Base-by-base conservation (phyloP, 345 rosid genomes). In the Populus euphratica region DNA sequence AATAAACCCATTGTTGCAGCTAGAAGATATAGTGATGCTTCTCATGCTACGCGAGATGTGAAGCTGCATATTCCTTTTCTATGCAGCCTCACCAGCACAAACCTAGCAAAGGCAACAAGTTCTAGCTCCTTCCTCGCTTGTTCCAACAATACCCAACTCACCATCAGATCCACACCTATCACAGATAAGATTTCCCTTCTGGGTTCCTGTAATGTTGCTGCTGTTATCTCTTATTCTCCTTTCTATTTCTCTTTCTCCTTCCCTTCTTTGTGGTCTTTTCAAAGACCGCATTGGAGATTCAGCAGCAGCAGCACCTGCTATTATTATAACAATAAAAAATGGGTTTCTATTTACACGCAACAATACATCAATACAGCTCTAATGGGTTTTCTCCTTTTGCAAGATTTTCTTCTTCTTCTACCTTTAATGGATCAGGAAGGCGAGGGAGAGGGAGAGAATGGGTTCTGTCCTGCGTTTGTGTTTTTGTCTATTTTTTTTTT, bases 31-130 rank as follows among this genome's bases (percentile, higher is more conserved):
- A 74, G 99, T 96, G 87, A 96, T 91, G 84, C 99, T 96, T 92
- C 98, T 96, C 99, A 96, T 96, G 91, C 99, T 94, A 86, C 97
- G 98, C 88, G 99, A 96, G 91, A 96, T 84, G 94, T 91, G 98
- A 91, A 96, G 99, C 98, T 90, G 99, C 99, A 96, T 96, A 88
- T 89, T 94, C 89, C 78, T 81, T 33, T 62, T 38, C 86, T 80
- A 87, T 76, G 95, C 97, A 88, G 95, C 94, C 88, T 81, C 93
- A 79, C 88, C 68, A 74, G 81, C 78, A 73, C 74, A 71, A 66
- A 14, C 62, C 76, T 54, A 49, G 74, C 79, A 64, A 67, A 81
- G 77, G 36, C 75, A 38, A 43, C 36, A 38, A 73, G 36, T 11
- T 56, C 29, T 56, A 67, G 75, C 66, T 78, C 80, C 76, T 81